These are phyloP conservation scores for Nannizziopsis barbatae DNA, from an alignment of 2,329 filamentous ascomycete species.

Conservation along the genomic window DNA sequence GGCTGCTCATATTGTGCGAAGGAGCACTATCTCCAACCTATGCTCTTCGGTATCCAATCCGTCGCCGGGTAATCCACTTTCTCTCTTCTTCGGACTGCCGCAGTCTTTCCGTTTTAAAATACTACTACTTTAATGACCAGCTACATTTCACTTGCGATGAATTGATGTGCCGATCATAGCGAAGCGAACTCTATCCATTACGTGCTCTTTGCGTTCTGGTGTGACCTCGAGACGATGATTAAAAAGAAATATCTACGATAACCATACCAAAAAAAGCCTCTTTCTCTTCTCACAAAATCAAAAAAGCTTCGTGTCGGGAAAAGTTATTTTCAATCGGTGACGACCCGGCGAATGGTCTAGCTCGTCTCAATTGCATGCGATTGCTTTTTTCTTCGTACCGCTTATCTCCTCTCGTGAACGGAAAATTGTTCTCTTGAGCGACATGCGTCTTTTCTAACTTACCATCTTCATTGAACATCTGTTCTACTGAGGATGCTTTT, in stretches of 20 bases:
- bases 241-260: too few species aligned
- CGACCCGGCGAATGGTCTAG: background rate
- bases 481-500: too few species aligned
- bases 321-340: slow-evolving; percentile 1
- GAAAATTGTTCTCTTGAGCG: slow-evolving; percentile 23
- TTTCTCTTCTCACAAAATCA: background rate
- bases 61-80: slow-evolving; percentile 32
- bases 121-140: slow-evolving; percentile 9
- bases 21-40: slow-evolving; percentile 40
- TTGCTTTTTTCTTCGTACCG: slow-evolving; percentile 7
- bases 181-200: slow-evolving; percentile 10
- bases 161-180: slow-evolving; percentile 9
- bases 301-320: slow-evolving; percentile 8
- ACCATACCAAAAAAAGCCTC: background rate
- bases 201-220: background rate
- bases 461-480: background rate
- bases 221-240: background rate
- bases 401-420: slow-evolving; percentile 17
- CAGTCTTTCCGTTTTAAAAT: slow-evolving; percentile 16
- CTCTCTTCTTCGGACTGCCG: slow-evolving; percentile 15
- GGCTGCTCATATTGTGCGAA: slow-evolving; percentile 40
- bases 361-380: slow-evolving; percentile 1
- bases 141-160: slow-evolving; percentile 4
- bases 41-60: slow-evolving; percentile 38
- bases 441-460: slow-evolving; percentile 17